Percentiles rank a stretch among this genome's conserved stretches.
phyloP scores from a whole-genome alignment of 108 stramenopile genomes.

The Nannochloropsis salina region DNA sequence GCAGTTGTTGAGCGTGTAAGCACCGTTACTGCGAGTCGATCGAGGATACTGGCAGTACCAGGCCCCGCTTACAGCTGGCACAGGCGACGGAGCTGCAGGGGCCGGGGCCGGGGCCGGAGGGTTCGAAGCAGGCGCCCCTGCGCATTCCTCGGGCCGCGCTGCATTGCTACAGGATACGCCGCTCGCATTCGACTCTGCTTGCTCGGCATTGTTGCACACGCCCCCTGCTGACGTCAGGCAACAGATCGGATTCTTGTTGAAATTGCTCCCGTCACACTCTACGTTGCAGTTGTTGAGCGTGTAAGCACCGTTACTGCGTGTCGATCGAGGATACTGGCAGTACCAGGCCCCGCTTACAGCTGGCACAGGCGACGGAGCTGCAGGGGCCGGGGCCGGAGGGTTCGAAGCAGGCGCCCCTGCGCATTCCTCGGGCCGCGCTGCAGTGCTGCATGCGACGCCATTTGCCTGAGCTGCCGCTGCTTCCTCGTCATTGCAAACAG shows the following conservation, averaged over 20 bases:
- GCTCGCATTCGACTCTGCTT: background rate
- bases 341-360: background rate
- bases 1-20: background rate
- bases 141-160: background rate
- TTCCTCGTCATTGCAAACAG: slow-evolving; percentile 1
- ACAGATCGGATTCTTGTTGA: background rate
- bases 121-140: background rate
- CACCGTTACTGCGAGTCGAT: background rate
- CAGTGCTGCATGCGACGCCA: background rate
- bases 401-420: background rate
- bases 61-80: background rate
- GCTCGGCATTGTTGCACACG: background rate
- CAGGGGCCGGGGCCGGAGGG: slow-evolving; percentile 6
- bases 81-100: background rate
- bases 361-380: background rate
- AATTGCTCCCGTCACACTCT: background rate
- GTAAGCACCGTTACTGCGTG: background rate
- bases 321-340: slow-evolving; percentile 1
- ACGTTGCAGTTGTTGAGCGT: background rate
- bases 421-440: background rate
- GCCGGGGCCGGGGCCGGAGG: background rate
- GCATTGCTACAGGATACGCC: background rate
- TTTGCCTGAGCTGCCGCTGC: background rate
- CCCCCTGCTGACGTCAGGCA: background rate
- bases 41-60: slow-evolving; percentile 17